Conservation (phyloP, 2,329 filamentous ascomycete species). For the Cephalotrichum gorgonifer region DNA sequence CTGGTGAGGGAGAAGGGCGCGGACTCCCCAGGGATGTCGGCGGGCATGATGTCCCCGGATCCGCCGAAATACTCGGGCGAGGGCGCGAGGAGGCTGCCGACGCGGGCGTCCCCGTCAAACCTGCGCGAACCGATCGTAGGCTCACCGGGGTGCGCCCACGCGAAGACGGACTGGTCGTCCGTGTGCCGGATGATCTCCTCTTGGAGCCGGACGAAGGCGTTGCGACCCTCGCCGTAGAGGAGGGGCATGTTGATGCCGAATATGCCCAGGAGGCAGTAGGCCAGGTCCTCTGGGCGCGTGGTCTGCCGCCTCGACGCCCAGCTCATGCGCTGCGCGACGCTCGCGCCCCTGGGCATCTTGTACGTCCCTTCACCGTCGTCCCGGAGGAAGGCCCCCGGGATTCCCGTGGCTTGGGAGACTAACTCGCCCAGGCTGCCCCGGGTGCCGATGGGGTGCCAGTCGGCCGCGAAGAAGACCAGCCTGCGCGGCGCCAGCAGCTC, state of each 20-base stretch:
- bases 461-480: constrained; percentile 6
- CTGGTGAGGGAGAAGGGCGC: too few species aligned
- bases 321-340: constrained; percentile 12
- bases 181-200: constrained; percentile 21
- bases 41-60: too few species aligned
- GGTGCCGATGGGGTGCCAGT: constrained; percentile 2
- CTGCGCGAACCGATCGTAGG: too few species aligned
- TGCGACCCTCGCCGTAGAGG: constrained; percentile 17
- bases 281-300: constrained; percentile 16
- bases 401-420: neutral
- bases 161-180: constrained; percentile 23
- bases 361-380: neutral
- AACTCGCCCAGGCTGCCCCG: neutral
- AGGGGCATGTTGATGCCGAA: constrained; percentile 18
- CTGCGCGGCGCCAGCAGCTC: constrained; percentile 10
- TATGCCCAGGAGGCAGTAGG: constrained; percentile 17
- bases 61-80: too few species aligned
- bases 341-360: neutral
- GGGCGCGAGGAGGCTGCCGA: too few species aligned
- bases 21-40: too few species aligned
- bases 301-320: constrained; percentile 16
- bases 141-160: too few species aligned
- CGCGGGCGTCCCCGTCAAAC: too few species aligned
- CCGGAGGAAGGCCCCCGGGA: neutral
- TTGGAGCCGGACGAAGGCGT: constrained; percentile 21